Percentiles rank a stretch among this genome's conserved stretches.
Evolutionary conservation across 139 green algal genomes (phyloP).

Genomic region (Volvox reticuliferus): DNA sequence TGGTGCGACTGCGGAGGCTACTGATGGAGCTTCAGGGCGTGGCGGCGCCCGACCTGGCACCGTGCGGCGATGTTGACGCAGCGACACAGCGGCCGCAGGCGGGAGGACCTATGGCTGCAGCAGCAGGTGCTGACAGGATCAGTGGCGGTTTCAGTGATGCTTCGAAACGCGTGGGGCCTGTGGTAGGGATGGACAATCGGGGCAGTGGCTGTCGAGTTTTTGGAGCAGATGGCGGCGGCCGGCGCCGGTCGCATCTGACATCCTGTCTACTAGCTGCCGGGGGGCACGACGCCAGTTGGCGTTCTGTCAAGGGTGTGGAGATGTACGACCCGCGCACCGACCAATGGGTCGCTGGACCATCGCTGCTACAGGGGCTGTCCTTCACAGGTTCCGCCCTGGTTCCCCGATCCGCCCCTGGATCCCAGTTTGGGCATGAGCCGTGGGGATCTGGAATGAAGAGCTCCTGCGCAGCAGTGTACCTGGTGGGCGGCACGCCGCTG

Average conservation of each 20-base stretch:
- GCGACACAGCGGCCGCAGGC: not conserved
- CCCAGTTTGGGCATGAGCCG: not conserved
- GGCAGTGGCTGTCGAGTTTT: not conserved
- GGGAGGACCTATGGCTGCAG: not conserved
- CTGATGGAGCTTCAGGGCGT: not conserved
- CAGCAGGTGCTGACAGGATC: not conserved
- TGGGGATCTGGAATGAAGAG: not conserved
- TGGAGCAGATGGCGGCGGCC: not conserved
- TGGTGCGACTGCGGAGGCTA: not conserved
- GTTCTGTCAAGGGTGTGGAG: constrained; percentile 64
- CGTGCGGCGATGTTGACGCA: not conserved
- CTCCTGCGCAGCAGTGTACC: not conserved
- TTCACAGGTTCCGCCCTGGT: constrained; percentile 57
- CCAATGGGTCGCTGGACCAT: constrained; percentile 60
- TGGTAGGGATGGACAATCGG: not conserved
- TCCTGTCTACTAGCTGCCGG: constrained; percentile 43
- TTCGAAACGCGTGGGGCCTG: not conserved
- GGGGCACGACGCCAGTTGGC: constrained; percentile 61
- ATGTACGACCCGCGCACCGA: constrained; percentile 68
- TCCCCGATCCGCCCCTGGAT: not conserved
- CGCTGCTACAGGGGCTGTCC: constrained; percentile 61
- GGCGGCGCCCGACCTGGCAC: not conserved
- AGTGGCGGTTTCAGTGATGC: not conserved
- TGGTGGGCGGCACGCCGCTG: constrained; percentile 56
- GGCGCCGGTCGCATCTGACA: constrained; percentile 30